These are phyloP conservation scores for Ilex paraguariensis DNA, from an alignment of 305 asterid species.

Conservation along the genomic window DNA sequence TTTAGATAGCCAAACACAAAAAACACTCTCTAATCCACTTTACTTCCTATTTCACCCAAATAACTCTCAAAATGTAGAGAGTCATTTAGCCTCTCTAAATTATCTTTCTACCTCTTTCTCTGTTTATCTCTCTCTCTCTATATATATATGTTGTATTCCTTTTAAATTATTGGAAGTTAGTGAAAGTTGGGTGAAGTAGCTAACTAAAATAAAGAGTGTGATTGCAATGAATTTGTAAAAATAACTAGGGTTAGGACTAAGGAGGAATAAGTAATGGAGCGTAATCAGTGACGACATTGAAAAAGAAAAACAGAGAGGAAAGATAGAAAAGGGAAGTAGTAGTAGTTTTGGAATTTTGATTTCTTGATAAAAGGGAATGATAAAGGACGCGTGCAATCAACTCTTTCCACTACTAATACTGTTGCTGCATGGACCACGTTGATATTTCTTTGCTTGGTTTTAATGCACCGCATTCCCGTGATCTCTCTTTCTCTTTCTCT, in stretches of 20 bases:
- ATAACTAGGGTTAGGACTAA: background rate
- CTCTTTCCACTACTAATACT: background rate
- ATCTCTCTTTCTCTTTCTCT: background rate
- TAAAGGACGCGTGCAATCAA: slow-evolving; percentile 13
- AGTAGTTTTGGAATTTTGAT: slow-evolving; percentile 6
- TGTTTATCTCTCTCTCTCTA: too few relatives aligned
- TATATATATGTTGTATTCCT: too few relatives aligned
- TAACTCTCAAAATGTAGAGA: too few relatives aligned
- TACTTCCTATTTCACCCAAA: too few relatives aligned
- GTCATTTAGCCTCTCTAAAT: too few relatives aligned
- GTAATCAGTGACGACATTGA: background rate
- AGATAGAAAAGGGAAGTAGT: background rate
- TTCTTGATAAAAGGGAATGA: background rate
- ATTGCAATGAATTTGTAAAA: too few relatives aligned
- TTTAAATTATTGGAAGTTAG: too few relatives aligned
- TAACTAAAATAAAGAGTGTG: too few relatives aligned
- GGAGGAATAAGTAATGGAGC: background rate
- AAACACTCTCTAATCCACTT: too few relatives aligned
- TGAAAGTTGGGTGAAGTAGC: too few relatives aligned
- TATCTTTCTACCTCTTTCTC: too few relatives aligned
- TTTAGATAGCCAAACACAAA: too few relatives aligned
- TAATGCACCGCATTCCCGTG: slow-evolving; percentile 14
- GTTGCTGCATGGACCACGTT: slow-evolving; percentile 20
- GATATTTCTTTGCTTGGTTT: slow-evolving; percentile 19
- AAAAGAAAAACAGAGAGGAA: background rate